These are phyloP conservation scores for Pelargonium australe DNA, from an alignment of 441 rosid genomes.

Conservation along the genomic window DNA sequence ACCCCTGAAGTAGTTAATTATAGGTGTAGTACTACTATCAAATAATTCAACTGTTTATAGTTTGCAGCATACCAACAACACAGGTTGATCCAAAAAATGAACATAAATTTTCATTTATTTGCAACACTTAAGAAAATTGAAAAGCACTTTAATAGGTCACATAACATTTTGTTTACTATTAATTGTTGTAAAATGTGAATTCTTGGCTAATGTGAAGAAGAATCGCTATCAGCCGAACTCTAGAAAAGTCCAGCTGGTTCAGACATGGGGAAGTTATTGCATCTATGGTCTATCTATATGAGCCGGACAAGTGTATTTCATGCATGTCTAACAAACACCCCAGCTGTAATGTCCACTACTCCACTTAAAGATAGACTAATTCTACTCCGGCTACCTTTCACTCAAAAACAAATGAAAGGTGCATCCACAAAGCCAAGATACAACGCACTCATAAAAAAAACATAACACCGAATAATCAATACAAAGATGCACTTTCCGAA, in stretches of 20 bases:
- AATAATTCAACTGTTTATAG: not conserved
- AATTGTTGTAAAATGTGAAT: not conserved
- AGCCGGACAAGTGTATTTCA: not conserved
- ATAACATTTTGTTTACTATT: not conserved
- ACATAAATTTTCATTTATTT: not conserved
- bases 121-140: not conserved
- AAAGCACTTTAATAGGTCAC: not conserved
- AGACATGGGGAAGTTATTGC: not conserved
- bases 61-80: not conserved
- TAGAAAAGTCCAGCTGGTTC: not conserved
- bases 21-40: not conserved
- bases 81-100: not conserved
- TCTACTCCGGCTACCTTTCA: not conserved
- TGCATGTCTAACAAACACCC: not conserved
- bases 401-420: not conserved
- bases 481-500: not conserved
- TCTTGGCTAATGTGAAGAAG: not conserved
- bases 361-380: not conserved
- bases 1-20: not conserved
- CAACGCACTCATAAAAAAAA: not conserved
- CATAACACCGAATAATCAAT: not conserved
- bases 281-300: too few relatives aligned
- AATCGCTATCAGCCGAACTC: not conserved
- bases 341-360: not conserved
- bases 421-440: not conserved